These are phyloP conservation scores for Zanthoxylum bungeanum DNA, from an alignment of 345 rosid species.

Conservation along the genomic window DNA sequence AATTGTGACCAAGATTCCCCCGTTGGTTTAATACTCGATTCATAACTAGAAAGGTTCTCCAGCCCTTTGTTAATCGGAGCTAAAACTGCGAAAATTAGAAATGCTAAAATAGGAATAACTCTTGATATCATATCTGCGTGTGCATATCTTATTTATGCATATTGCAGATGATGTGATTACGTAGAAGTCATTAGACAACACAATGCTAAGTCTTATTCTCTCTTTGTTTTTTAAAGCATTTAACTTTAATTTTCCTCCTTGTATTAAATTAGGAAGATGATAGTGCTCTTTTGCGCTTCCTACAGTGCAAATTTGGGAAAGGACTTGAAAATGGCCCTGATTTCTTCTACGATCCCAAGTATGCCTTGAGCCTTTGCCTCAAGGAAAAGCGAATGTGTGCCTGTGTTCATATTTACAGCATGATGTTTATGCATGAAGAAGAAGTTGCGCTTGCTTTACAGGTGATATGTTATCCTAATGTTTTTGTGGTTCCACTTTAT, in stretches of 20 bases:
- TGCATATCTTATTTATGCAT: background rate
- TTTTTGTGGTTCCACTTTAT: background rate
- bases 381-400: slow-evolving; percentile 96
- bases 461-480: slow-evolving; percentile 39
- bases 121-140: no score
- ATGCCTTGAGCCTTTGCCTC: slow-evolving; percentile 95
- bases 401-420: slow-evolving; percentile 94
- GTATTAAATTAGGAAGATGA: slow-evolving; percentile 76
- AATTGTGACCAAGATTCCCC: no score
- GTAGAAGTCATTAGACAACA: slow-evolving; percentile 5
- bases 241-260: slow-evolving; percentile 13
- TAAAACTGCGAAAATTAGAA: slow-evolving; percentile 2
- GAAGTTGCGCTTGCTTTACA: slow-evolving; percentile 98
- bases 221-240: background rate
- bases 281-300: slow-evolving; percentile 81
- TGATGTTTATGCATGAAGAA: slow-evolving; percentile 99
- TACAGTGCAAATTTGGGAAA: slow-evolving; percentile 96
- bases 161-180: background rate
- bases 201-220: background rate
- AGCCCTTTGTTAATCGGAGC: background rate
- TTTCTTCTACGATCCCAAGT: slow-evolving; percentile 95
- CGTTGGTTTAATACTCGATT: slow-evolving; percentile 3
- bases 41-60: slow-evolving; percentile 4
- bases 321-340: slow-evolving; percentile 87
- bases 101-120: slow-evolving; percentile 14